These are phyloP conservation scores for Puccinia hordei DNA, from an alignment of 1,284 basidiomycete species.

Conservation along the genomic window DNA sequence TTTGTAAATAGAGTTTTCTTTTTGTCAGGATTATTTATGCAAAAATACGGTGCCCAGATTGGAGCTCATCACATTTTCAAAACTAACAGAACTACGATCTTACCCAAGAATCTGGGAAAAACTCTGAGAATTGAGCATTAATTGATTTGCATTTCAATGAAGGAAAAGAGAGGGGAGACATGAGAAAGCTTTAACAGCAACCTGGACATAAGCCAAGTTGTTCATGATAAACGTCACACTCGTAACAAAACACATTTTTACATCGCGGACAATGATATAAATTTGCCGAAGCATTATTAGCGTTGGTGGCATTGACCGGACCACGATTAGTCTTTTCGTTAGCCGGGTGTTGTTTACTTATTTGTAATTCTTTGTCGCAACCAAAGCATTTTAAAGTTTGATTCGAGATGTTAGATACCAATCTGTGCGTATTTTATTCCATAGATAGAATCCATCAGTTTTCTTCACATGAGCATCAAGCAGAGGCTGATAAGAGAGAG, in stretches of 20 bases:
- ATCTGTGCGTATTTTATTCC: not conserved
- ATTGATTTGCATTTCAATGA: no score
- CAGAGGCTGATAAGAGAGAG: slow-evolving; percentile 53
- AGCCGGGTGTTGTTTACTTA: slow-evolving; percentile 53
- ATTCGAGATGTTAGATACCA: slow-evolving; percentile 41
- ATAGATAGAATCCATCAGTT: slow-evolving; percentile 19
- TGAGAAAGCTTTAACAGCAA: slow-evolving; percentile 51
- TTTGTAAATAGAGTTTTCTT: no score
- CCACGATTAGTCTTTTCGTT: slow-evolving; percentile 58
- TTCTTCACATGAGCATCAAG: slow-evolving; percentile 21
- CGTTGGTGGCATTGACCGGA: slow-evolving; percentile 69
- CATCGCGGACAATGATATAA: slow-evolving; percentile 63
- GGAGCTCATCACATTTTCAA: no score
- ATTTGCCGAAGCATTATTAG: not conserved
- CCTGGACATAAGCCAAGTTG: slow-evolving; percentile 58
- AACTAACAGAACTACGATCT: no score
- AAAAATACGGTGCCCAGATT: no score
- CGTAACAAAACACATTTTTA: slow-evolving; percentile 68
- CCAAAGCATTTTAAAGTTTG: slow-evolving; percentile 57
- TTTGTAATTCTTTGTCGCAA: slow-evolving; percentile 27
- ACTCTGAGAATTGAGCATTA: no score
- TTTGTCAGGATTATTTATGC: no score
- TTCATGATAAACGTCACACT: slow-evolving; percentile 67
- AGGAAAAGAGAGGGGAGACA: not conserved
- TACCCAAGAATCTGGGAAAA: no score